A percentile compares a stretch with the other conserved stretches of the same genome.
Conservation (phyloP, 2,329 filamentous ascomycete genomes). For the Juglanconis oblonga region DNA sequence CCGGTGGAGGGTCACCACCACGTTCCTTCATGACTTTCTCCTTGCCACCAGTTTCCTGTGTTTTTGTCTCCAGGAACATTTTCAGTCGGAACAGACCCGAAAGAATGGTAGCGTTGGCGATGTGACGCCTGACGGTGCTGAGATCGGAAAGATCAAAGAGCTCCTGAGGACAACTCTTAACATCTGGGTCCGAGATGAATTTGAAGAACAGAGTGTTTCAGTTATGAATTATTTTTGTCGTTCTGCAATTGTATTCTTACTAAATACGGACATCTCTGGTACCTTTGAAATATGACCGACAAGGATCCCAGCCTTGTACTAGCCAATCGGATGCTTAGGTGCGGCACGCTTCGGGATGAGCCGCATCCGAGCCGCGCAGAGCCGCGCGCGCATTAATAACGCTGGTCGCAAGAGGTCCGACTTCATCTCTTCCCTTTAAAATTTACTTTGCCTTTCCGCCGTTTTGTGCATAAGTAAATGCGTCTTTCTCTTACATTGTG, state of each 20-base stretch:
- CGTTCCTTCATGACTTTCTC: constrained; percentile 45
- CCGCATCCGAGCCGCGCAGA: background rate
- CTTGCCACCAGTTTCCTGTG: constrained; percentile 46
- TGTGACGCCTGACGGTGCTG: background rate
- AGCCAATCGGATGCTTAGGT: background rate
- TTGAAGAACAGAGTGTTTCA: no score
- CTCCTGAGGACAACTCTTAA: constrained; percentile 10
- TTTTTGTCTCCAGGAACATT: constrained; percentile 34
- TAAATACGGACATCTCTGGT: no score
- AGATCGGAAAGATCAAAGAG: background rate
- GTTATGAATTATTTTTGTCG: no score
- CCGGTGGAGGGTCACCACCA: constrained; percentile 43
- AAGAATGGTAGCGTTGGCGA: background rate
- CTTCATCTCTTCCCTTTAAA: background rate
- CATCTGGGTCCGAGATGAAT: constrained; percentile 12
- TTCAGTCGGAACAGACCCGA: no score
- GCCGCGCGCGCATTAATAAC: background rate
- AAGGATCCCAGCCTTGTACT: background rate
- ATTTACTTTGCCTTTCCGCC: background rate
- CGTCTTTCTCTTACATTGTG: background rate
- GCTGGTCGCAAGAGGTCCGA: background rate
- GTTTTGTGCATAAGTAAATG: background rate
- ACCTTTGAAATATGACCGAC: no score
- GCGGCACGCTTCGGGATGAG: background rate
- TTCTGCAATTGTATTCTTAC: no score